phyloP scores from a whole-genome alignment of 257 asterid species.

The Capsicum chinense region DNA sequence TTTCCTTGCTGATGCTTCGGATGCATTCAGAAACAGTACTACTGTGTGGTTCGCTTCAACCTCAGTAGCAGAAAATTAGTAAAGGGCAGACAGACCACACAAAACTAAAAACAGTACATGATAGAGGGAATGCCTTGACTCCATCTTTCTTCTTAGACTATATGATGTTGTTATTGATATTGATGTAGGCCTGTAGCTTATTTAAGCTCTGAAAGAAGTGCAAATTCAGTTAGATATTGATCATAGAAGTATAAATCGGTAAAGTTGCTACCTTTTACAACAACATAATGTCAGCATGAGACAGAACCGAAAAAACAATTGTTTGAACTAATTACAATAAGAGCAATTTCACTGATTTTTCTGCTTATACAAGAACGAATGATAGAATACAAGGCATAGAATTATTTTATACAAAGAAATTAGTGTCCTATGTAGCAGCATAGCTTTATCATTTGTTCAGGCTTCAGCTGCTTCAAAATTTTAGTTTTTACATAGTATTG shows the following conservation, averaged over 20 bases:
- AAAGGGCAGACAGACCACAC: slow-evolving; percentile 43
- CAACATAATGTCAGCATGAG: slow-evolving; percentile 26
- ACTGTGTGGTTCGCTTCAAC: slow-evolving; percentile 62
- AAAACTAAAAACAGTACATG: slow-evolving; percentile 47
- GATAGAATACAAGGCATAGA: neutral
- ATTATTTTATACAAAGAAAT: too few species aligned
- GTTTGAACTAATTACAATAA: slow-evolving; percentile 16
- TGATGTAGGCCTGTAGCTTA: slow-evolving; percentile 41
- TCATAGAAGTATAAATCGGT: slow-evolving; percentile 28
- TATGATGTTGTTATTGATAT: slow-evolving; percentile 37
- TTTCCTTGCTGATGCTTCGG: slow-evolving; percentile 58
- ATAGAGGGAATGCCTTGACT: slow-evolving; percentile 36
- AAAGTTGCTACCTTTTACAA: slow-evolving; percentile 26
- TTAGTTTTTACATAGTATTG: too few species aligned
- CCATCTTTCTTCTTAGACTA: slow-evolving; percentile 58
- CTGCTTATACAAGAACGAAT: slow-evolving; percentile 2
- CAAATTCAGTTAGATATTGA: slow-evolving; percentile 32
- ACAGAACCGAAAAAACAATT: neutral
- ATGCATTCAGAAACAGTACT: slow-evolving; percentile 59
- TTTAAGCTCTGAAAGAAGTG: slow-evolving; percentile 37
- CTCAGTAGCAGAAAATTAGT: slow-evolving; percentile 52
- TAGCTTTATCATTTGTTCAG: too few species aligned
- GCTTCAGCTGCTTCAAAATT: too few species aligned
- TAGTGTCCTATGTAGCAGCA: too few species aligned
- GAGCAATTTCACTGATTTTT: neutral